Percentiles rank a stretch among this genome's conserved stretches.
Evolutionary conservation across 148 eudicot species (phyloP).

Genomic region (Salicornia ramosissima): DNA sequence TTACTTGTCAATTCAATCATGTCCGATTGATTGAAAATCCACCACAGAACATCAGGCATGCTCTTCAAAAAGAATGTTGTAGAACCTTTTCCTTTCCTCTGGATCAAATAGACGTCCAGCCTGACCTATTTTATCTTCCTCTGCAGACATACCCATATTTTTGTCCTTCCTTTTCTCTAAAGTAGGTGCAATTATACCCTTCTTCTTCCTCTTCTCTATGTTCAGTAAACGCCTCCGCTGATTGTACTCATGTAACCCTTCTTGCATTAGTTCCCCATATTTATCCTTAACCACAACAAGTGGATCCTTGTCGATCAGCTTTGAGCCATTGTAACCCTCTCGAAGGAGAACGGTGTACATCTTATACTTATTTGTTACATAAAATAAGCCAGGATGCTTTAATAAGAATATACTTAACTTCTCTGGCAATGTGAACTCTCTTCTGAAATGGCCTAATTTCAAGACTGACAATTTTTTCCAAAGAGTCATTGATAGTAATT

Average conservation of each 20-base stretch:
- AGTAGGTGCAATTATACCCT: constrained; percentile 36
- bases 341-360: constrained; percentile 76
- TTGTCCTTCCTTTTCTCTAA: constrained; percentile 29
- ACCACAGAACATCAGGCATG: constrained; percentile 21
- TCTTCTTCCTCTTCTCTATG: constrained; percentile 56
- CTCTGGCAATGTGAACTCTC: constrained; percentile 70
- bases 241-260: constrained; percentile 80
- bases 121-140: constrained; percentile 49
- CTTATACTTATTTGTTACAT: constrained; percentile 77
- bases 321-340: constrained; percentile 71
- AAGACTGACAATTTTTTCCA: constrained; percentile 82
- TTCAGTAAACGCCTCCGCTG: constrained; percentile 53
- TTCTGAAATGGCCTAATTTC: constrained; percentile 68
- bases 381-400: constrained; percentile 87
- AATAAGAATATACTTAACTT: constrained; percentile 67
- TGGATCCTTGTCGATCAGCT: constrained; percentile 71
- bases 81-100: constrained; percentile 87
- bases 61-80: constrained; percentile 71
- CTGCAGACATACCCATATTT: constrained; percentile 35
- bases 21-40: background rate
- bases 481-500: constrained; percentile 68
- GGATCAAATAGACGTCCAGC: constrained; percentile 75
- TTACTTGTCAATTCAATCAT: background rate
- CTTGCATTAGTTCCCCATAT: constrained; percentile 90
- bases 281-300: constrained; percentile 82